phyloP scores from a whole-genome alignment of 176 grass and related monocot genomes.

The Lolium multiflorum region DNA sequence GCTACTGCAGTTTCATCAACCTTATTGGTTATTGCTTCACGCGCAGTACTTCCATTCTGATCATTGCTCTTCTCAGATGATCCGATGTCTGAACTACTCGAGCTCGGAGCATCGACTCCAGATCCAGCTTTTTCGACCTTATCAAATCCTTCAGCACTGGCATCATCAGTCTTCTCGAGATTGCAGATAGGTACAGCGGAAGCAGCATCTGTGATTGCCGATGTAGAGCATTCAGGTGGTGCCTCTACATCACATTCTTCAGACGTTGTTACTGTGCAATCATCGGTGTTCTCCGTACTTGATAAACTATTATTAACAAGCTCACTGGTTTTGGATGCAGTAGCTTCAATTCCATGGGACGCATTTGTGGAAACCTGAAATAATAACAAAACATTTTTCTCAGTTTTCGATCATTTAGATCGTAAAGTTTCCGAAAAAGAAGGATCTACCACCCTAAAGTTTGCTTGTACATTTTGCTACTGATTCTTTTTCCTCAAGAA shows the following conservation, averaged over 20 bases:
- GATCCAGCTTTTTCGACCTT: constrained; percentile 32
- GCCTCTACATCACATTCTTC: constrained; percentile 28
- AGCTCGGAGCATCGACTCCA: background rate
- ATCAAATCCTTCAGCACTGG: constrained; percentile 20
- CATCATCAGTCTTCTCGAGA: constrained; percentile 1
- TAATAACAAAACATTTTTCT: constrained; percentile 22
- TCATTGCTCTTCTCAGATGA: constrained; percentile 41
- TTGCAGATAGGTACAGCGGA: background rate
- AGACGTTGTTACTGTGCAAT: constrained; percentile 25
- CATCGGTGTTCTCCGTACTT: constrained; percentile 28
- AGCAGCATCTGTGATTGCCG: constrained; percentile 28
- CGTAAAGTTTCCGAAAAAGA: background rate
- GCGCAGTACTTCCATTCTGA: background rate
- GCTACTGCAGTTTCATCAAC: constrained; percentile 20
- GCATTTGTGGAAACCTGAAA: constrained; percentile 52
- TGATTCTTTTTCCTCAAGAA: constrained; percentile 1
- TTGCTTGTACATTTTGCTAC: background rate
- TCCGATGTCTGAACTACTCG: constrained; percentile 20
- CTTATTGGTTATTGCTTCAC: background rate
- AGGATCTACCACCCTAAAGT: constrained; percentile 11
- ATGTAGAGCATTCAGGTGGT: constrained; percentile 32
- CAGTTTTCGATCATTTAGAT: constrained; percentile 4
- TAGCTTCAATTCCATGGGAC: constrained; percentile 25
- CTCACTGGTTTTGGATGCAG: constrained; percentile 34
- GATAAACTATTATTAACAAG: constrained; percentile 16